Evolutionary conservation across 2,329 filamentous ascomycete genomes (phyloP).

Genomic region (Epichloe gansuensis): DNA sequence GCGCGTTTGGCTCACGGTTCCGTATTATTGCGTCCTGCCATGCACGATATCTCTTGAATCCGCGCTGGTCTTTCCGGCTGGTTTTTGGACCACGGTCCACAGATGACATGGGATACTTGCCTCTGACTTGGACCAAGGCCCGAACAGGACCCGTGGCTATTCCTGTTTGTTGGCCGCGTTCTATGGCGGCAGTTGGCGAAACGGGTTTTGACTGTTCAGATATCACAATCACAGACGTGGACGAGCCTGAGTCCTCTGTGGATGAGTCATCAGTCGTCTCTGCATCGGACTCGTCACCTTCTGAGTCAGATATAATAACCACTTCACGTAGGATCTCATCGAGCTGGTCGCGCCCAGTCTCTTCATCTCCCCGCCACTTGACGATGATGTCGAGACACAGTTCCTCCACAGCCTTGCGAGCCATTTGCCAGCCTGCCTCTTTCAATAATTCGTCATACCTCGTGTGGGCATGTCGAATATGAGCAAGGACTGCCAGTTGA

Average conservation of each 20-base stretch:
- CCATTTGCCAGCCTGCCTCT: slow-evolving; percentile 45
- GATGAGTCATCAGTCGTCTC: slow-evolving; percentile 22
- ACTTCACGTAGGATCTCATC: slow-evolving; percentile 55
- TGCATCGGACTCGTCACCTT: slow-evolving; percentile 31
- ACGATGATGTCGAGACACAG: slow-evolving; percentile 52
- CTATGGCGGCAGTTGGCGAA: not conserved
- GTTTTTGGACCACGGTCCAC: slow-evolving; percentile 7
- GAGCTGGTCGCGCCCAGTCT: slow-evolving; percentile 53
- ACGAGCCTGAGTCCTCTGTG: slow-evolving; percentile 14
- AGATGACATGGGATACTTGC: slow-evolving; percentile 12
- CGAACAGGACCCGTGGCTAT: not conserved
- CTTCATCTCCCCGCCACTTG: slow-evolving; percentile 61
- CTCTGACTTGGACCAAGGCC: slow-evolving; percentile 4
- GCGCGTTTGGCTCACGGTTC: slow-evolving; percentile 12
- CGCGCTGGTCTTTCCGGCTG: slow-evolving; percentile 26
- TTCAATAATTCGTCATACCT: slow-evolving; percentile 48
- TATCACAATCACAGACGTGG: slow-evolving; percentile 9
- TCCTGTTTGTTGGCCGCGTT: slow-evolving; percentile 3
- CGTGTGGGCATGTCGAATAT: slow-evolving; percentile 55
- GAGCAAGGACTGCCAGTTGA: slow-evolving; percentile 51
- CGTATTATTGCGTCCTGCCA: slow-evolving; percentile 27
- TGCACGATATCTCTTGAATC: slow-evolving; percentile 35
- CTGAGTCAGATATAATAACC: slow-evolving; percentile 51
- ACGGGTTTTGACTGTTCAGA: slow-evolving; percentile 5
- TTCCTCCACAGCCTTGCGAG: slow-evolving; percentile 46